phyloP scores from a whole-genome alignment of 2,329 filamentous ascomycete species.

The Elsinoe fawcettii region DNA sequence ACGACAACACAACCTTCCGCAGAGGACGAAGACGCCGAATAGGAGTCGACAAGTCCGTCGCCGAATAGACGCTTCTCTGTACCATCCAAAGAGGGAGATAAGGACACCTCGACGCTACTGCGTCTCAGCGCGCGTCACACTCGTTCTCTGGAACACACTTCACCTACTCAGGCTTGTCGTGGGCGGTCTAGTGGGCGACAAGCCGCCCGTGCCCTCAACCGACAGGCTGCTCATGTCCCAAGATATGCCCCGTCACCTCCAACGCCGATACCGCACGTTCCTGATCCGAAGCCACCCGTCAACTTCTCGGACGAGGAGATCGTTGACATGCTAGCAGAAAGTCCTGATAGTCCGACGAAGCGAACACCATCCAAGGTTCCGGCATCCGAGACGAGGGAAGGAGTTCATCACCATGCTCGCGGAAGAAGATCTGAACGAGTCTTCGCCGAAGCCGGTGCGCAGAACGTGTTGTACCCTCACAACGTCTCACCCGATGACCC shows the following conservation, averaged over 20 bases:
- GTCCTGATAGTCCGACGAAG: not conserved
- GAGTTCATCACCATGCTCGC: conserved; percentile 6
- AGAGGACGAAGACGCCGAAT: not conserved
- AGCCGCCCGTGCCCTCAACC: not conserved
- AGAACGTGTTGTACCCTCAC: not conserved
- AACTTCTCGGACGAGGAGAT: not conserved
- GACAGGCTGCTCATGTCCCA: not conserved
- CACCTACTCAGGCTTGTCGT: too few species aligned
- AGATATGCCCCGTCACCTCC: not conserved
- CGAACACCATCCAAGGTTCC: not conserved
- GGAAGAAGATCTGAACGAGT: conserved; percentile 1
- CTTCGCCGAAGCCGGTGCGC: conserved; percentile 13
- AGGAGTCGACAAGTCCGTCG: not conserved
- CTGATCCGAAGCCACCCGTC: not conserved
- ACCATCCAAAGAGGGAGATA: not conserved
- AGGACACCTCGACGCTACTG: not conserved
- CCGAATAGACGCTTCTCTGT: not conserved
- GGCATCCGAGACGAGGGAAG: not conserved
- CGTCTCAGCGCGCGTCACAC: not conserved
- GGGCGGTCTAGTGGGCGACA: too few species aligned
- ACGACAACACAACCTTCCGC: not conserved
- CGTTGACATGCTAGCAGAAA: not conserved
- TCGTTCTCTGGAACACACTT: not conserved
- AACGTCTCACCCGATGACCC: not conserved
- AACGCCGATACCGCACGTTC: not conserved